Conservation (phyloP, 2,329 filamentous ascomycete species). For the Trichoderma sp. region DNA sequence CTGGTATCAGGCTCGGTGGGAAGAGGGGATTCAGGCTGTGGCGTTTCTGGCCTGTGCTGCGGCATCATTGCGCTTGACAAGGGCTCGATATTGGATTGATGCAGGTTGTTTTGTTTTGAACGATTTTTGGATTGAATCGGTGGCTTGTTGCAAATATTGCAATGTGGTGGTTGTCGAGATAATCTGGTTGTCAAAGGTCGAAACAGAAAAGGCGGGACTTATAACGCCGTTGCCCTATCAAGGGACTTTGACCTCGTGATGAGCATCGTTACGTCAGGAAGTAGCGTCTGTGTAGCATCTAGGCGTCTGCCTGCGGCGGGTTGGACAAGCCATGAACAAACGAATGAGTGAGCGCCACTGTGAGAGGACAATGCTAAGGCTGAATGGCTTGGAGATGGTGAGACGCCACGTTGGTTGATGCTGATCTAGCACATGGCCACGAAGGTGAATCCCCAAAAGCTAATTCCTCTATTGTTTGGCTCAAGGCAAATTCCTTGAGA, state of each 20-base stretch:
- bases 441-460: neutral
- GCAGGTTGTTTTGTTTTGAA: neutral
- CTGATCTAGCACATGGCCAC: neutral
- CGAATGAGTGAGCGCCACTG: neutral
- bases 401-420: neutral
- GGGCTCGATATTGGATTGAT: neutral
- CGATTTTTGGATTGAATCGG: neutral
- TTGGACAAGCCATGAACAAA: neutral
- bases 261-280: constrained; percentile 17
- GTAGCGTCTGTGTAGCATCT: constrained; percentile 11
- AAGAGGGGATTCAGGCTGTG: constrained; percentile 29
- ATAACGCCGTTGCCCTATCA: constrained; percentile 12
- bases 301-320: neutral
- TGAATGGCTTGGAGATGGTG: neutral
- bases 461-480: neutral
- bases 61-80: constrained; percentile 8
- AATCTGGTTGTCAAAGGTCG: neutral
- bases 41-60: constrained; percentile 32
- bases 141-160: neutral
- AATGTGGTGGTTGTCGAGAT: neutral
- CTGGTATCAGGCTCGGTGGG: constrained; percentile 32
- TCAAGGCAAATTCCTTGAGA: neutral
- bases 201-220: neutral
- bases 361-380: neutral
- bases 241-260: constrained; percentile 5